Conservation (phyloP, 371 early-diverging fungal genomes). For the Mortierella sp. region DNA sequence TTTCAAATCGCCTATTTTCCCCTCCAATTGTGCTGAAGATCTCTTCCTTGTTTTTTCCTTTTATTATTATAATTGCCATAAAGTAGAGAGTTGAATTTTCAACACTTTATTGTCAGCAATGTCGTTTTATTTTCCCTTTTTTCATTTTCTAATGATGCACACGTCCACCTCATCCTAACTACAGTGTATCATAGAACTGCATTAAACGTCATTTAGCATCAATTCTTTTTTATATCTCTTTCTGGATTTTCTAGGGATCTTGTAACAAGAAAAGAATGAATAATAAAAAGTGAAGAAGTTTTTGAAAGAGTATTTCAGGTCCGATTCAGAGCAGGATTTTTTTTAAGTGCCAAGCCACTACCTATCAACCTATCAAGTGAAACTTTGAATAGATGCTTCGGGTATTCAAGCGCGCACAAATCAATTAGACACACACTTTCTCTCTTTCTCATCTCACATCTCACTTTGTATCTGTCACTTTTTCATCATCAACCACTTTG, state of each 20-base stretch:
- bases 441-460: too few species aligned
- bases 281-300: slow-evolving; percentile 51
- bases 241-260: slow-evolving; percentile 42
- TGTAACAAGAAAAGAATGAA: slow-evolving; percentile 10
- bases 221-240: slow-evolving; percentile 11
- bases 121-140: background rate
- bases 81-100: background rate
- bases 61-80: background rate
- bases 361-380: too few species aligned
- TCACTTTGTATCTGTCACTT: too few species aligned
- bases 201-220: slow-evolving; percentile 7
- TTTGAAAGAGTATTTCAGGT: slow-evolving; percentile 12
- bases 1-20: background rate
- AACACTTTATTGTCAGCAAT: background rate
- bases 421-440: too few species aligned
- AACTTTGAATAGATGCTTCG: too few species aligned
- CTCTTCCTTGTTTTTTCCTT: slow-evolving; percentile 10
- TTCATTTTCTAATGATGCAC: slow-evolving; percentile 54
- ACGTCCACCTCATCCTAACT: slow-evolving; percentile 15
- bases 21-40: slow-evolving; percentile 45
- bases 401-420: too few species aligned
- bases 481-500: too few species aligned
- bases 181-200: slow-evolving; percentile 27
- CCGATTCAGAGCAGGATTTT: background rate
- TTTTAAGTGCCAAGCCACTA: background rate